phyloP scores from a whole-genome alignment of 139 green algal genomes.

The Chlamydomonas incerta region DNA sequence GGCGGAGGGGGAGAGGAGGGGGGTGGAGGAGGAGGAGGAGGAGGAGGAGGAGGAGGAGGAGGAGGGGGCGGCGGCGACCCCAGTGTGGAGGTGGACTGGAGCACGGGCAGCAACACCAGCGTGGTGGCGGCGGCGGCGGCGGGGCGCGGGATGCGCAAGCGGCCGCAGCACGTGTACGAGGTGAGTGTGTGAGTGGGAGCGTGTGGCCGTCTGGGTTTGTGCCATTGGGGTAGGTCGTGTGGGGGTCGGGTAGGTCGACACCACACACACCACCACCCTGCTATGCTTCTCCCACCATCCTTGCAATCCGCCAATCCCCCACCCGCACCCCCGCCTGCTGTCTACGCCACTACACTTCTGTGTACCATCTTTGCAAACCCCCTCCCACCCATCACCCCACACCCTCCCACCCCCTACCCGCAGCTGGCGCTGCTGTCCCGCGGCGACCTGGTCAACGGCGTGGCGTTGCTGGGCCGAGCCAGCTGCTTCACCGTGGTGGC shows the following conservation, averaged over 20 bases:
- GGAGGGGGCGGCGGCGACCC: neutral
- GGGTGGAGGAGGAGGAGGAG: too few species aligned
- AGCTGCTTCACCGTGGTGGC: conserved; percentile 18
- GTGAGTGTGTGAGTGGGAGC: neutral
- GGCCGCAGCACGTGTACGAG: conserved; percentile 32
- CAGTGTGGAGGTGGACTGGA: neutral
- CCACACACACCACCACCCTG: too few species aligned
- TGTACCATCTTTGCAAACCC: neutral
- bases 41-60: neutral
- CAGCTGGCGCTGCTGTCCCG: conserved; percentile 36
- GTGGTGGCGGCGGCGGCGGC: too few species aligned
- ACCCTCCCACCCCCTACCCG: neutral
- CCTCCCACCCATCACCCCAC: neutral
- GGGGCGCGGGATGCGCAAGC: neutral
- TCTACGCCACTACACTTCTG: too few species aligned
- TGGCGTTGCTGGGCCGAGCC: conserved; percentile 9
- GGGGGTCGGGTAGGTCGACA: too few species aligned
- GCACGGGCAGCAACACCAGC: neutral
- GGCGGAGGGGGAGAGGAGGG: neutral
- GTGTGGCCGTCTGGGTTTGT: neutral
- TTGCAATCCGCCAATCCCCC: neutral
- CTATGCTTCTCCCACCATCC: too few species aligned
- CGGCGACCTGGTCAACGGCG: conserved; percentile 32
- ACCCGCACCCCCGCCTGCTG: neutral
- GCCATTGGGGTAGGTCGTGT: too few species aligned